Evolutionary conservation across 768 basidiomycete species (phyloP), one percentile per base, ranked within the genome.

Genomic region (Tulasnella sp.): DNA sequence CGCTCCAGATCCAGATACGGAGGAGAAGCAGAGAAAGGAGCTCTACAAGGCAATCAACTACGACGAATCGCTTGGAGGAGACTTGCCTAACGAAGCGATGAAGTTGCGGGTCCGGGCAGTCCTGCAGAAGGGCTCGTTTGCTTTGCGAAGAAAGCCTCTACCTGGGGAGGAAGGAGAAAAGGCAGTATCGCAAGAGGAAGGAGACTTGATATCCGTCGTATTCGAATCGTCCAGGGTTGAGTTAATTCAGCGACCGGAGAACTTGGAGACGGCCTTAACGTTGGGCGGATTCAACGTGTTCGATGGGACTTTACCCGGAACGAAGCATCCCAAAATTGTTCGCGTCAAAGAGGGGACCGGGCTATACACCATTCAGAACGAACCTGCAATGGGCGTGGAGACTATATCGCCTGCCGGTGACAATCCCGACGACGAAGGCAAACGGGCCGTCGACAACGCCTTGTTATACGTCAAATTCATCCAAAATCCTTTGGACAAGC

Each of bases 391-490:
- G 34, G 34, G 37, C 26, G 59, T 69, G 40, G 40, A 47, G 44
- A 47, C 44, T 3, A 47, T 67, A 77, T 74, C 42, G 68, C 76
- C 66, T 12, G 37, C 39, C 16, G 19, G 66, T 47, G 67, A 75
- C 42, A 65, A 41, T 36, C n/a, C 64, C 39, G 37, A 32, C 35
- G 63, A 17, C 22, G 40, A 87, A 3, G 72, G 74, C 62, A 65
- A 44, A 26, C n/a, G 62, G 34, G 39, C 39, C 34, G 39, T 19
- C 37, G 37, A 87, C 2, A 73, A 76, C 65, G 82, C 83, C 3
- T 98, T 99, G 83, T 94, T 99, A 80, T 92, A 87, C 76, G 82
- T 95, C 77, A 93, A 92, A 78, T 91, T 95, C 75, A 97, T 98
- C 81, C 89, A 89, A 72, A 94, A 91, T 75, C 97, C 96, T 9